These are phyloP conservation scores for Phaffomyces opuntiae DNA, from an alignment of 805 yeast genomes.

Conservation along the genomic window DNA sequence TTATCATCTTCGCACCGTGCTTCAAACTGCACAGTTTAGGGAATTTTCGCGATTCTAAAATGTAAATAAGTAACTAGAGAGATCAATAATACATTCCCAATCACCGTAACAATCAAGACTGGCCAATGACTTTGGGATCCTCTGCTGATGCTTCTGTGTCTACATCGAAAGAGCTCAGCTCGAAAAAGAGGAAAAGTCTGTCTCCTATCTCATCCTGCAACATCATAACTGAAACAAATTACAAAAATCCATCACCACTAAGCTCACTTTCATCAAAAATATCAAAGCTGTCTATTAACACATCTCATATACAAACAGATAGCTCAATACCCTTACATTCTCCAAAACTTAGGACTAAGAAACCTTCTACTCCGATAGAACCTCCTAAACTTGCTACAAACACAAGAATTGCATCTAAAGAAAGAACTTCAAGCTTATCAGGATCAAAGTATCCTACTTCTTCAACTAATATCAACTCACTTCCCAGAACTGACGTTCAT, in stretches of 20 bases:
- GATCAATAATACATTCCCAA: too few species aligned
- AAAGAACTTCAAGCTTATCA: not conserved
- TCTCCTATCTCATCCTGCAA: slow-evolving; percentile 8
- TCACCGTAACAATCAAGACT: slow-evolving; percentile 6
- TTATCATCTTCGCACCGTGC: slow-evolving; percentile 10
- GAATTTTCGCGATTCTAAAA: not conserved
- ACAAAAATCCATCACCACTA: slow-evolving; percentile 14
- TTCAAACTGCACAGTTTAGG: not conserved
- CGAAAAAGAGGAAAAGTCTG: slow-evolving; percentile 4
- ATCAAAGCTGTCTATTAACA: slow-evolving; percentile 7
- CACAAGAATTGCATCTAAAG: not conserved
- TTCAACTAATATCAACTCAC: slow-evolving; percentile 3
- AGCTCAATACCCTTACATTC: slow-evolving; percentile 4
- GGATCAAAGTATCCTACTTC: not conserved
- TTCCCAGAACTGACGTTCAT: not conserved
- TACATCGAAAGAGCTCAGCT: not conserved
- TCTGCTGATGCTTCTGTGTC: slow-evolving; percentile 9
- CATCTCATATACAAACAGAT: slow-evolving; percentile 4
- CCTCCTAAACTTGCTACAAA: too few species aligned
- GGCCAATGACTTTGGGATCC: slow-evolving; percentile 18
- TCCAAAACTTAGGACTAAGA: slow-evolving; percentile 2
- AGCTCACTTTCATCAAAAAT: slow-evolving; percentile 12
- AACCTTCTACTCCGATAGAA: too few species aligned
- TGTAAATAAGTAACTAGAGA: too few species aligned
- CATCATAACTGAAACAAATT: not conserved